Conservation (phyloP, 2,329 filamentous ascomycete genomes). For the Scedosporium boydii region DNA sequence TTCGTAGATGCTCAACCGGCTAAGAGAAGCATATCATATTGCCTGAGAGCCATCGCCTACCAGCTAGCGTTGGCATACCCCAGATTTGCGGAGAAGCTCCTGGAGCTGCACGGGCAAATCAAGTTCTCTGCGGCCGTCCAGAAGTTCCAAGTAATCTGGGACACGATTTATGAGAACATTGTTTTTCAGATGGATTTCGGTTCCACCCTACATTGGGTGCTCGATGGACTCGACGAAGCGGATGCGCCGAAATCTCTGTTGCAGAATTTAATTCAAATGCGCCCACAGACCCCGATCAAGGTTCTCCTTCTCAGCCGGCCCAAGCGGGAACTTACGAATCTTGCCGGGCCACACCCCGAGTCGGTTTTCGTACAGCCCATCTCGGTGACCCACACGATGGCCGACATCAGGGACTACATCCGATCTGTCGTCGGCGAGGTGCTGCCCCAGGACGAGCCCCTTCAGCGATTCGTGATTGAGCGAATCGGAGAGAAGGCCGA, state of each 20-base stretch:
- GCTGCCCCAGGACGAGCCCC: not conserved
- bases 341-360: not conserved
- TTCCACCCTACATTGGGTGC: not conserved
- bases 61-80: not conserved
- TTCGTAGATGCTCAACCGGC: not conserved
- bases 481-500: not conserved
- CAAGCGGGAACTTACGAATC: not conserved
- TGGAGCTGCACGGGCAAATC: not conserved
- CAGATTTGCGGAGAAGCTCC: not conserved
- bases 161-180: not conserved
- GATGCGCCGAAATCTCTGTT: not conserved
- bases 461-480: not conserved
- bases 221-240: conserved; percentile 1
- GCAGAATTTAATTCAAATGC: not conserved
- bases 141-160: not conserved
- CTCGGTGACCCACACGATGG: not conserved
- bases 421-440: not conserved
- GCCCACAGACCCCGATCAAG: not conserved
- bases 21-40: not conserved
- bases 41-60: not conserved
- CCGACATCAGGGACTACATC: not conserved
- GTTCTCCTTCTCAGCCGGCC: not conserved
- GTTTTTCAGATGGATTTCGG: not conserved
- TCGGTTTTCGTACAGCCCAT: not conserved
- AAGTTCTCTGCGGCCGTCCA: not conserved